Evolutionary conservation across 805 yeast genomes (phyloP), one percentile per base, ranked within the genome.

Genomic region (Candida patagonica): DNA sequence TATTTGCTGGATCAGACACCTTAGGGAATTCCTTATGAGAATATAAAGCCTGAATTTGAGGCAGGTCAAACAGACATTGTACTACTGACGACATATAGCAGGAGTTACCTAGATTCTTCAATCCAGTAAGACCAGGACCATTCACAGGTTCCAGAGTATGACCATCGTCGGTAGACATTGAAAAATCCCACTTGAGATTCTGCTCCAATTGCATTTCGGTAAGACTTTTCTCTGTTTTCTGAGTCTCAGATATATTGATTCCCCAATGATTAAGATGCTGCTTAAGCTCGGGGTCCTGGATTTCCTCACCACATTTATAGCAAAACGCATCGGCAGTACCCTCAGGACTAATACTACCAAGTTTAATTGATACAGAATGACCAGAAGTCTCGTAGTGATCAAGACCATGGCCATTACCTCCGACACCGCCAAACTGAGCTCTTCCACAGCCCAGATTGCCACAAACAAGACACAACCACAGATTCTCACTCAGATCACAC

Each of bases 361-460:
- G 62, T 54, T 92, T 92, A 6, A 88, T 83, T 0, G 96, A 95
- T 13, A 88, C 75, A 2, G 85, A 74, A 60, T 92, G 98, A 0
- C 66, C 67, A 0, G 73, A 49, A 9, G 54, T 38, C 27, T 79
- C 74, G 53, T 58, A 79, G 60, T 92, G 99, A 0, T 60, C 56
- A 43, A 89, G 63, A 0, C 95, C 97, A 59, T 92, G 98, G 0
- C 95, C 78, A 55, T 89, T 76, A 5, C 99, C 99, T n/a, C 87
- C 80, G 9, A 82, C 75, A 19, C 94, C 89, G 26, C 97, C 98
- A 55, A 83, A 85, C 60, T 92, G 98, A 24, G 78, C 78, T 48
- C 99, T 68, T 5, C 99, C 99, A 63, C 99, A 92, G 4, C 96
- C 96, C 8, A 87, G 52, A n/a, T 72, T 63, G 1, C 98, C 98